Conservation (phyloP, 2,329 filamentous ascomycete genomes). For the Fusarium luffae region DNA sequence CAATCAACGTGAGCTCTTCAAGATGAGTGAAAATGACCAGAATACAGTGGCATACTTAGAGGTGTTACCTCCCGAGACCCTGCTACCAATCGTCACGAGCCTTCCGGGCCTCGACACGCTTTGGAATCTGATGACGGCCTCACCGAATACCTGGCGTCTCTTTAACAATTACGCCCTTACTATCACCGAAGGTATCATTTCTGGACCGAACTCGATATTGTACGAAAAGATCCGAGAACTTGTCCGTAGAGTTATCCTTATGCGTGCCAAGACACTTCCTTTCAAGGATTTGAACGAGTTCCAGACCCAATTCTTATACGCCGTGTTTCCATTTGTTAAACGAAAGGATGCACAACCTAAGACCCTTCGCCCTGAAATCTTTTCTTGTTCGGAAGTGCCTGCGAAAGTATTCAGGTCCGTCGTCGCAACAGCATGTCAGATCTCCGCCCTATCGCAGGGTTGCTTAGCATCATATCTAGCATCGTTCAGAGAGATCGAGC, state of each 20-base stretch:
- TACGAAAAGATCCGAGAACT: not conserved
- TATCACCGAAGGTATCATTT: not conserved
- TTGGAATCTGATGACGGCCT: not conserved
- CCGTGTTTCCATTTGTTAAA: too few species aligned
- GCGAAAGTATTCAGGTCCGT: not conserved
- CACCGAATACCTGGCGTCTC: not conserved
- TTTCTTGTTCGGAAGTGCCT: not conserved
- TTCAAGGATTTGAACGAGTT: not conserved
- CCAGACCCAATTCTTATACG: not conserved
- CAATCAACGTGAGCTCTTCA: not conserved
- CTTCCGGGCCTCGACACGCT: not conserved
- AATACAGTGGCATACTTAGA: not conserved
- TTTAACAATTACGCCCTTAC: not conserved
- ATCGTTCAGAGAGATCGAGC: fast-evolving
- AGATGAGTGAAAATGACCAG: fast-evolving
- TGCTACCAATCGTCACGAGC: not conserved
- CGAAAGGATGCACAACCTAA: too few species aligned
- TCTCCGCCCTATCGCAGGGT: not conserved
- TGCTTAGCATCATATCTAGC: not conserved
- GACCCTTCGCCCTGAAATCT: not conserved
- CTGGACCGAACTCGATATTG: not conserved
- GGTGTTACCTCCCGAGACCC: not conserved
- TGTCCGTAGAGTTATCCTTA: not conserved
- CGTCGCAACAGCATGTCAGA: not conserved
- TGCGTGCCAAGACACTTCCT: not conserved